Evolutionary conservation across 106 monocot species (phyloP).

Genomic region (Platanthera guangdongensis): DNA sequence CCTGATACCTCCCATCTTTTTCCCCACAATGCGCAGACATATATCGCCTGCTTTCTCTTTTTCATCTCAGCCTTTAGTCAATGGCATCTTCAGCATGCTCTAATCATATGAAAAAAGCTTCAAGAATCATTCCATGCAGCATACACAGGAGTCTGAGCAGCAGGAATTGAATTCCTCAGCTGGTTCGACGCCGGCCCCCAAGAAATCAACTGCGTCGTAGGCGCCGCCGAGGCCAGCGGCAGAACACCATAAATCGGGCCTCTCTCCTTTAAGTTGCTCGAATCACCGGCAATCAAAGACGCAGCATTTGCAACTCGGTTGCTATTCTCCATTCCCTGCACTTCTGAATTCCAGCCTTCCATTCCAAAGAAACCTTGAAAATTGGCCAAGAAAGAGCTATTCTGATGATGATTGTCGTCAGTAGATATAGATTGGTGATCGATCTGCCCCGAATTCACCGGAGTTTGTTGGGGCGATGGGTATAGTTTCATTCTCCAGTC

Average conservation of each 20-base stretch:
- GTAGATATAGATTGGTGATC: conserved; percentile 1
- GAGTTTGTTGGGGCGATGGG: background rate
- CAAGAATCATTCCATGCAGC: conserved; percentile 17
- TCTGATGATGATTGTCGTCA: background rate
- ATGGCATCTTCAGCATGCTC: conserved; percentile 2
- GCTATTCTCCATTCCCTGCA: background rate
- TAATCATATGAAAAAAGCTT: conserved; percentile 1
- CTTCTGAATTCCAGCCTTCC: background rate
- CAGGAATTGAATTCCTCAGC: background rate
- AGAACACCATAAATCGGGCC: background rate
- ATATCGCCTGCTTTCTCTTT: background rate
- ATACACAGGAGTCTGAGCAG: conserved; percentile 9
- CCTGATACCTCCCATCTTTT: conserved; percentile 4
- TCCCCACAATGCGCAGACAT: background rate
- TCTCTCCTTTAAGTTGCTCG: background rate
- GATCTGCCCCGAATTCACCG: background rate
- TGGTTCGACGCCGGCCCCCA: background rate
- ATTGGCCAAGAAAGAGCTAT: background rate
- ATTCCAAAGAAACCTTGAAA: conserved; percentile 1
- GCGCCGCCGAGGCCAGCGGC: background rate
- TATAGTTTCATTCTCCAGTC: background rate
- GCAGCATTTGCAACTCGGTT: background rate
- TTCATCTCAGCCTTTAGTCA: background rate
- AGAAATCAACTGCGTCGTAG: background rate
- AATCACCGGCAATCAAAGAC: background rate